Evolutionary conservation across 345 rosid species (phyloP), one percentile per base, ranked within the genome.

Genomic region (Acer yangbiense): DNA sequence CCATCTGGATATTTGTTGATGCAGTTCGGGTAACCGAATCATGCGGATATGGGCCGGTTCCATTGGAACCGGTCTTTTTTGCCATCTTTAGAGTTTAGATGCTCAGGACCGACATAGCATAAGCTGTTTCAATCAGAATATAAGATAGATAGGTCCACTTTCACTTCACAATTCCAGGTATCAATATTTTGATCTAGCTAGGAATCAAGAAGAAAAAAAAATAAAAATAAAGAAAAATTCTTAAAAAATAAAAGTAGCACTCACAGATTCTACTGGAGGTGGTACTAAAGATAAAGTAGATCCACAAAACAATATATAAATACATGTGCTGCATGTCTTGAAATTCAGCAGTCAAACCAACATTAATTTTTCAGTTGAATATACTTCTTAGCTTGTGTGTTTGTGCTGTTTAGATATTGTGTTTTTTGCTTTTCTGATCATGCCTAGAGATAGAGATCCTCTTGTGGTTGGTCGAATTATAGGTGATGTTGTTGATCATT

Each of bases 401-500:
- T 35, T 35, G 39, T 35, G 39, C 1, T 35, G 39, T 35, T 35
- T 4, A 35, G 39, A 35, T 35, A 35, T 7, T 20, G 9, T 16
- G 27, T 4, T 9, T 60, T 21, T 21, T 20, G 65, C 23, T 21
- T 7, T 43, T 43, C 46, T 43, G 46, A 43, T 25, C 1, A 20
- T 88, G 94, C 71, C 85, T 5, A 83, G 88, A 78, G 87, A 86
- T 4, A 82, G 91, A 81, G 89, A 90, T 54, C 91, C 91, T 6
- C 84, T 90, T 0, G 86, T 75, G 3, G 87, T 89, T 21, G 94
- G 94, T 29, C 71, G 92, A 10, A 90, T 90, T 8, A 83, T 90
- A 17, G 94, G 92, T 23, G 94, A 90, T 73, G 88, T 90, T 21
- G 46, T 90, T 72, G 91, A 89, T 43, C 86, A 89, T 12, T 90